Evolutionary conservation across 345 rosid genomes (phyloP).

Genomic region (Pseudoturritis turrita): DNA sequence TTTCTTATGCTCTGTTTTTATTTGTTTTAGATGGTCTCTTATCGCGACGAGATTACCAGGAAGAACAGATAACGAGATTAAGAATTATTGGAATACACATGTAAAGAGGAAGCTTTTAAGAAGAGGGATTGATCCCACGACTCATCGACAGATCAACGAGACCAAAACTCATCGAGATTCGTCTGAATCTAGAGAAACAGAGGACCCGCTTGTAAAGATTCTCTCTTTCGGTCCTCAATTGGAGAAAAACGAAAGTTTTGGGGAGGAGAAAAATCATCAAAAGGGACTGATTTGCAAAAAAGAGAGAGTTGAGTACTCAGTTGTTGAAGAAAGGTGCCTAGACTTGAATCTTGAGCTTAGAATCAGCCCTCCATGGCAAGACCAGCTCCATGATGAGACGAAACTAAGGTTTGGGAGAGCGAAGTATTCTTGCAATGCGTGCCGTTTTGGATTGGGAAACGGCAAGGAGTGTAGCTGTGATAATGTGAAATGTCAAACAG

Average conservation of each 20-base stretch:
- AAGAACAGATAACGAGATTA: constrained; percentile 81
- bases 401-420: constrained; percentile 25
- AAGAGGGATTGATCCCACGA: constrained; percentile 72
- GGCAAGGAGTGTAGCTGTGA: constrained; percentile 55
- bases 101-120: constrained; percentile 75
- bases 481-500: constrained; percentile 9
- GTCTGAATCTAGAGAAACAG: background rate
- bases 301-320: constrained; percentile 26
- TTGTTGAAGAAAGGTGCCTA: constrained; percentile 43
- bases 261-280: background rate
- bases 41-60: constrained; percentile 81
- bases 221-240: constrained; percentile 13
- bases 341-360: constrained; percentile 87
- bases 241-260: background rate
- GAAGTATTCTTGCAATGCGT: constrained; percentile 35
- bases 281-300: constrained; percentile 28
- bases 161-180: constrained; percentile 7
- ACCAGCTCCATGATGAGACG: constrained; percentile 19
- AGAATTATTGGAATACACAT: constrained; percentile 87
- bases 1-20: background rate
- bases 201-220: constrained; percentile 16
- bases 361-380: constrained; percentile 70
- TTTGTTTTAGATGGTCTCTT: constrained; percentile 70
- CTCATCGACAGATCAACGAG: constrained; percentile 61
- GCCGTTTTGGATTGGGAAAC: constrained; percentile 52